phyloP scores from a whole-genome alignment of 331 rosid genomes.

The Malus hybrid region DNA sequence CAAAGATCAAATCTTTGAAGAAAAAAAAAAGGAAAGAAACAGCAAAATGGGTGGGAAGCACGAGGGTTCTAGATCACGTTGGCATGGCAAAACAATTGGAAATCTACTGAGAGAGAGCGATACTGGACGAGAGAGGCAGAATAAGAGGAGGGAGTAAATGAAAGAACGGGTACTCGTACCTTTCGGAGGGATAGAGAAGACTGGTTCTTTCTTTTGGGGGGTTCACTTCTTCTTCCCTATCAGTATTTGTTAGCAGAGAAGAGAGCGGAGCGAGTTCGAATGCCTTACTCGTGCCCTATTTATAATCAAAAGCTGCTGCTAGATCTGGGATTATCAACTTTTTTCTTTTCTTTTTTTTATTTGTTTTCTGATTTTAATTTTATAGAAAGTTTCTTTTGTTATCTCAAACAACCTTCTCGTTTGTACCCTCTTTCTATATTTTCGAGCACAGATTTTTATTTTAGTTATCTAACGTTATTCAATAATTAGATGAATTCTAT shows the following conservation, averaged over 20 bases:
- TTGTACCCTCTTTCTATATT: too few relatives aligned
- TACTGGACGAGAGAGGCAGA: not conserved
- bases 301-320: not conserved
- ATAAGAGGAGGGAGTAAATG: not conserved
- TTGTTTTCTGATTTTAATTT: not conserved
- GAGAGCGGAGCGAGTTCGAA: conserved; percentile 25
- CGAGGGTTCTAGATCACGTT: not conserved
- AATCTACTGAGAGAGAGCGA: too few relatives aligned
- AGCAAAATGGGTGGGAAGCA: not conserved
- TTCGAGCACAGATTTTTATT: too few relatives aligned
- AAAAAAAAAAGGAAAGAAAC: too few relatives aligned
- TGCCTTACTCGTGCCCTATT: not conserved
- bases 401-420: too few relatives aligned
- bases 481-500: too few relatives aligned
- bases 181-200: not conserved
- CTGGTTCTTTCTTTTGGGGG: not conserved
- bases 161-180: conserved; percentile 1
- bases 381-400: too few relatives aligned
- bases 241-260: not conserved
- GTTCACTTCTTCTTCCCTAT: not conserved
- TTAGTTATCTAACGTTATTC: too few relatives aligned
- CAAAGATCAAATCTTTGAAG: not conserved
- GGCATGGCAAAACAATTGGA: not conserved
- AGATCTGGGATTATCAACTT: conserved; percentile 2
- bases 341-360: too few relatives aligned